These are phyloP conservation scores for Populus pruinosa DNA, from an alignment of 345 rosid genomes.

Conservation along the genomic window DNA sequence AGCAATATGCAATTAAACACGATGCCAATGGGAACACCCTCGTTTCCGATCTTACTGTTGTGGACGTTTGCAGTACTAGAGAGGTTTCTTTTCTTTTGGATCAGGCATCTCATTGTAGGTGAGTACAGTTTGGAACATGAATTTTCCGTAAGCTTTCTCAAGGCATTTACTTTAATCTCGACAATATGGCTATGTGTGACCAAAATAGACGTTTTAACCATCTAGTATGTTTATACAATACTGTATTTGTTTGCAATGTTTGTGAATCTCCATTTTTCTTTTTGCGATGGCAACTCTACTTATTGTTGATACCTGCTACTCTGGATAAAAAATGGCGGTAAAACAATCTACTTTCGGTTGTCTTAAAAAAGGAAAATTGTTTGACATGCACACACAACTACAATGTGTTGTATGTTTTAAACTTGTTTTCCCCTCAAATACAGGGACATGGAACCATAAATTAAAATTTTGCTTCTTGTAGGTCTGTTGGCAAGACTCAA, in stretches of 20 bases:
- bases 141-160: not conserved
- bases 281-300: not conserved
- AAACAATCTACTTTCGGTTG: not conserved
- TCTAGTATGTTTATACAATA: not conserved
- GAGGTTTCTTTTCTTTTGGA: slow-evolving; percentile 56
- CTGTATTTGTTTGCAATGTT: not conserved
- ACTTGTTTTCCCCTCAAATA: not conserved
- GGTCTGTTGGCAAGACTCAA: slow-evolving; percentile 94
- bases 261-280: not conserved
- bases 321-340: not conserved
- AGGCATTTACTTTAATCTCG: not conserved
- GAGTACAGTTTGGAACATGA: slow-evolving; percentile 3
- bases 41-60: slow-evolving; percentile 33
- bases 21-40: slow-evolving; percentile 30
- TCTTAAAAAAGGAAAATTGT: not conserved
- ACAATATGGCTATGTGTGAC: not conserved
- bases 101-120: slow-evolving; percentile 88
- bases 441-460: not conserved
- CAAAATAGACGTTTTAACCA: not conserved
- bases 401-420: not conserved
- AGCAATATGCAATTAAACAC: slow-evolving; percentile 33
- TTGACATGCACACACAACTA: not conserved
- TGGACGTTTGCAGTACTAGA: slow-evolving; percentile 26
- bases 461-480: slow-evolving; percentile 24
- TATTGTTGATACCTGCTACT: not conserved